Base-by-base conservation (phyloP, 306 rosid genomes). In the Senna siamea region DNA sequence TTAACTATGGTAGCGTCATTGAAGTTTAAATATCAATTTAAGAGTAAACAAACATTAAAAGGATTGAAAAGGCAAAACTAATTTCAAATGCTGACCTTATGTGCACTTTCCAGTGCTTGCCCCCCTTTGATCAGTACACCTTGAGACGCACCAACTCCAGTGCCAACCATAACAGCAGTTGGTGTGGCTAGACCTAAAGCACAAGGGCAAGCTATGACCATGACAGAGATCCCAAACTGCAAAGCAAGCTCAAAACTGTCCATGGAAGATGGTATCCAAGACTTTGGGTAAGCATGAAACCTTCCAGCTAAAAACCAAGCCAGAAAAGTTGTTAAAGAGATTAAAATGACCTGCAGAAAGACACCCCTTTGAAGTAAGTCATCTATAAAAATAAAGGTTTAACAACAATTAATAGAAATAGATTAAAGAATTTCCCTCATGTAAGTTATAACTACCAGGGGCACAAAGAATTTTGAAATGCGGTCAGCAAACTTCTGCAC, bases 151-250 rank as follows among this genome's bases (percentile, higher is more conserved):
- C 98, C 98, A 34, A 93, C 96, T 32, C 98, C 97, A 2, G 96
- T 93, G 11, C 98, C 98, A 56, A 93, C 98, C 98, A 93, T 90
- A 51, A 93, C 92, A 2, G 97, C 97, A 0, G 98, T 93, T 2
- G 98, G 98, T 1, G 98, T 93, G 2, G 97, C 98, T 22, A 93
- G 86, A 76, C 98, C 98, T 38, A 90, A 78, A 48, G 98, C 97
- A 88, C 98, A 93, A 73, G 98, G 98, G 76, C 98, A 93, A 23
- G 98, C 98, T 74, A 90, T 93, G 79, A 93, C 98, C 96, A 93
- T 90, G 57, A 90, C 97, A 47, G 98, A 89, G 14, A 93, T 93
- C 22, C 97, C 98, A 81, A 93, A 93, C 79, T 93, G 98, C 44
- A 93, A 86, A 20, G 98, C 97, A 57, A 93, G 92, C 84, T 93